Evolutionary conservation across 352 stramenopile species (phyloP).

Genomic region (Globisporangium spiculum): DNA sequence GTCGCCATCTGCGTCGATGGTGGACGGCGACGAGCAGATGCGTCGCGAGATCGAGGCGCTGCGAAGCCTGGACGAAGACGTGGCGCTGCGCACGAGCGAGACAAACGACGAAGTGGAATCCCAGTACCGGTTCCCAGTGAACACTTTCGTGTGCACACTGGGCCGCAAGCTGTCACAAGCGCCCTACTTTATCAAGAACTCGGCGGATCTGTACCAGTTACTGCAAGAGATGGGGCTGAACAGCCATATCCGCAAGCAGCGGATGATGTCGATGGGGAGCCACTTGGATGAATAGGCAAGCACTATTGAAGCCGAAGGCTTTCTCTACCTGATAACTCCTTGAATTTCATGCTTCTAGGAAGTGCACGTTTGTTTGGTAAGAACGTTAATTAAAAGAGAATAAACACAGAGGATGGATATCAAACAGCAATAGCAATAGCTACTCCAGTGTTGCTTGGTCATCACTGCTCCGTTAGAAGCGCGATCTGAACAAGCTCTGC

Average conservation of each 20-base stretch:
- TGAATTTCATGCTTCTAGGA: background rate
- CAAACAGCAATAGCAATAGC: too few species aligned
- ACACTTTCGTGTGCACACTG: slow-evolving; percentile 84
- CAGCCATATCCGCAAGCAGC: slow-evolving; percentile 73
- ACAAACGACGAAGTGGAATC: slow-evolving; percentile 31
- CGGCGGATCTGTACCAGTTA: slow-evolving; percentile 77
- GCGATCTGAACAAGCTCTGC: too few species aligned
- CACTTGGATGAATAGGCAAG: slow-evolving; percentile 16
- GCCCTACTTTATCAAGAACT: slow-evolving; percentile 88
- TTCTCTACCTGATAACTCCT: background rate
- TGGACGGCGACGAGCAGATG: slow-evolving; percentile 20
- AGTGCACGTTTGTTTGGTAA: background rate
- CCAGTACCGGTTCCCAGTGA: slow-evolving; percentile 72
- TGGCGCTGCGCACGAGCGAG: slow-evolving; percentile 25
- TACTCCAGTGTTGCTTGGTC: too few species aligned
- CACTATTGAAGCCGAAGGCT: background rate
- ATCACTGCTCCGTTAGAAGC: too few species aligned
- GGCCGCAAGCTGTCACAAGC: slow-evolving; percentile 80
- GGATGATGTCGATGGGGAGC: slow-evolving; percentile 56
- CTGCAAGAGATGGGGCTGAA: slow-evolving; percentile 84
- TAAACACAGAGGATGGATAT: background rate
- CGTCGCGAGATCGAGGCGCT: slow-evolving; percentile 19
- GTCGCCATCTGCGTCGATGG: slow-evolving; percentile 10
- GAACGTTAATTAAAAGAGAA: background rate
- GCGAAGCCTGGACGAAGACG: slow-evolving; percentile 24